These are phyloP conservation scores for Coniella vitis DNA, from an alignment of 2,329 filamentous ascomycete species.

Conservation along the genomic window DNA sequence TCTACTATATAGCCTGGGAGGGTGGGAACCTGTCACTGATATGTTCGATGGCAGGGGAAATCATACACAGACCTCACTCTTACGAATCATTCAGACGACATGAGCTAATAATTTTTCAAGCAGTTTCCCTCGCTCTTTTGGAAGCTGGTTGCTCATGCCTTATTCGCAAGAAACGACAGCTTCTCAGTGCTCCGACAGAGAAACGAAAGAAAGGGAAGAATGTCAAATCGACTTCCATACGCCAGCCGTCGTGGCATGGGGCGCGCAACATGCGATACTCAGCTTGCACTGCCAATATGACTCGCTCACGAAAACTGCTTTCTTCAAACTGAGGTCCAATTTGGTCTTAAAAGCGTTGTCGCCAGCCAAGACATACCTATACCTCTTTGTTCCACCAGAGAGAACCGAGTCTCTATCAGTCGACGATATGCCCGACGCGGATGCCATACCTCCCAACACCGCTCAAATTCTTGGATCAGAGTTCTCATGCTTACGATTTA, in stretches of 20 bases:
- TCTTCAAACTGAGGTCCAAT: slow-evolving; percentile 2
- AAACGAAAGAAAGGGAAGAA: not conserved
- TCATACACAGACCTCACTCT: not conserved
- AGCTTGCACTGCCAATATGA: slow-evolving; percentile 4
- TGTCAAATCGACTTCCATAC: slow-evolving; percentile 2
- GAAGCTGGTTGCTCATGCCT: not conserved
- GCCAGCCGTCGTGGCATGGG: slow-evolving; percentile 4
- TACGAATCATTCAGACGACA: not conserved
- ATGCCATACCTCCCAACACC: not conserved
- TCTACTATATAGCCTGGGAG: slow-evolving; percentile 11
- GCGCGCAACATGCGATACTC: not conserved
- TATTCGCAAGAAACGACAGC: not conserved
- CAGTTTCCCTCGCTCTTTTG: not conserved
- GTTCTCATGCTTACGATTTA: slow-evolving; percentile 1
- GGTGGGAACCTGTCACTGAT: slow-evolving; percentile 6
- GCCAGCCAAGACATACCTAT: slow-evolving; percentile 3
- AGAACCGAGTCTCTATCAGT: not conserved
- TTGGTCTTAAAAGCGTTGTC: slow-evolving; percentile 6
- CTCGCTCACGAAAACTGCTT: not conserved
- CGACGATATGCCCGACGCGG: not conserved
- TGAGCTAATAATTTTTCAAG: not conserved
- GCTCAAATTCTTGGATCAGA: not conserved
- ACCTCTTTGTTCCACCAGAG: slow-evolving; percentile 5
- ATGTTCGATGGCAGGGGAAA: slow-evolving; percentile 1
- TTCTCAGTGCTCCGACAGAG: not conserved